Percentiles rank a stretch among this genome's conserved stretches.
Evolutionary conservation across 2,329 filamentous ascomycete species (phyloP).

Genomic region (Paecilomyces dactylethromorphus): DNA sequence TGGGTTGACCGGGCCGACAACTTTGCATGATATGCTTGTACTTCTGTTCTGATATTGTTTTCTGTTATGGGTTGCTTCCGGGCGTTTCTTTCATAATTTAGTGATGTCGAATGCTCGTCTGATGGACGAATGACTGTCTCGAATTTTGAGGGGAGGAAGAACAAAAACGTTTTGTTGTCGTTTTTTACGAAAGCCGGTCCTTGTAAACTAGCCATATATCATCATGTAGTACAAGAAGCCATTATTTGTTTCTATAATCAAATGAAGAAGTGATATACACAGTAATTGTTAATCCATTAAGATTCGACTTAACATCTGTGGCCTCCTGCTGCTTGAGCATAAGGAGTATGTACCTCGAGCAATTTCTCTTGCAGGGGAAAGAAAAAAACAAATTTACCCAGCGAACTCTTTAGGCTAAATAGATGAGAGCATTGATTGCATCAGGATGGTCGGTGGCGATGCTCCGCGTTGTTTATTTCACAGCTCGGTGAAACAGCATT

Average conservation of each 20-base stretch:
- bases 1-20: conserved; percentile 91
- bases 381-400: too few relatives aligned
- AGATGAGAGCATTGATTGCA: background rate
- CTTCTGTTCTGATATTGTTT: background rate
- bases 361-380: too few relatives aligned
- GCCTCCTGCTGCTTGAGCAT: background rate
- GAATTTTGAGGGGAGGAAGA: background rate
- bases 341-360: too few relatives aligned
- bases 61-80: background rate
- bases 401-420: background rate
- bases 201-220: conserved; percentile 17
- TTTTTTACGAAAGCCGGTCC: conserved; percentile 9
- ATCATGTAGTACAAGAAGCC: conserved; percentile 13
- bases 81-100: background rate
- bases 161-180: conserved; percentile 6
- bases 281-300: background rate
- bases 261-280: background rate
- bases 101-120: background rate
- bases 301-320: background rate
- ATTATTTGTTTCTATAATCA: background rate
- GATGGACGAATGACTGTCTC: background rate
- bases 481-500: background rate
- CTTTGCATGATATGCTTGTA: conserved; percentile 53
- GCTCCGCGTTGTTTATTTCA: background rate
- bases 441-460: background rate